Evolutionary conservation across 805 yeast genomes (phyloP), one percentile per base, ranked within the genome.

Genomic region (Saturnispora sekii): DNA sequence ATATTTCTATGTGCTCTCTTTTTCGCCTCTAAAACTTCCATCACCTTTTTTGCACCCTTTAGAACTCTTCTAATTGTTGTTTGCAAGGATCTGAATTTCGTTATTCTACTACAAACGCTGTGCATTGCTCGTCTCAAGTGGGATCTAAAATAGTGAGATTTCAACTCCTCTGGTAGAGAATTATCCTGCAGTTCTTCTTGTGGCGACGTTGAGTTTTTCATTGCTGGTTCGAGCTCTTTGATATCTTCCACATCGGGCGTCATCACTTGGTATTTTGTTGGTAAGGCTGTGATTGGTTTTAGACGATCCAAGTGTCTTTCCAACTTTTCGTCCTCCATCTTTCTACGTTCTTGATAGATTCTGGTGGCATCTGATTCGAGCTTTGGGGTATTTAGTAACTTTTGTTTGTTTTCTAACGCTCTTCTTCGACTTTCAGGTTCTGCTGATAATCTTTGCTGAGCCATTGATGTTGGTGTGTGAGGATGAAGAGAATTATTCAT

Each of bases 221-320:
- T 35, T 17, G 30, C 14, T 28, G 52, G 48, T 3, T 11, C 44
- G 3, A 31, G 9, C 16, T 18, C 15, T 3, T 11, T 12, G 17
- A 34, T 28, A 34, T 33, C 26, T 15, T 36, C 8, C 10, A 28
- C 10, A 12, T 35, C 33, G 6, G 51, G 51, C 10, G 47, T 40
- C 5, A 30, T 16, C 11, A 41, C 39, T n/a, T 48, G 53, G 38
- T 50, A 50, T 40, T 51, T 50, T 26, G 35, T 15, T 11, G 54
- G 54, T 38, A 50, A 29, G 16, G 30, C 28, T 32, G 41, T 47
- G 10, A 49, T 38, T 11, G 47, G 49, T 1, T 45, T 43, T 18
- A 38, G 45, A 26, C 29, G 44, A 30, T 38, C 44, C 32, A 44
- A 35, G 15, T n/a, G 44, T 21, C 28, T 47, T 34, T 14, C 34